Evolutionary conservation across 148 eudicot genomes (phyloP).

Genomic region (Amaranthus hypochondriacus): DNA sequence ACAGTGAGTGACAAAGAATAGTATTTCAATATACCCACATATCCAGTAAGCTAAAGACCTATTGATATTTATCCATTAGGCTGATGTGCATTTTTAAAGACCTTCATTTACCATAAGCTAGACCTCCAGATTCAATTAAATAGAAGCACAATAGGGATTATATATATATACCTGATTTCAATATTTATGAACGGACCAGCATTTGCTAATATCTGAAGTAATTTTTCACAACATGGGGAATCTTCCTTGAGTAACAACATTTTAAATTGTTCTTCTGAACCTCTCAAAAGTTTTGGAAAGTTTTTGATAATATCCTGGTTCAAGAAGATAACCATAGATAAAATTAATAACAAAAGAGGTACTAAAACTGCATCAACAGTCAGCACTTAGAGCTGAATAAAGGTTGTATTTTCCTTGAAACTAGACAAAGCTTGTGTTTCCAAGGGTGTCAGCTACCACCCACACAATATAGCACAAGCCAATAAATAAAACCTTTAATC

Average conservation of each 20-base stretch:
- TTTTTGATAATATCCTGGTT: conserved; percentile 53
- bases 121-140: neutral
- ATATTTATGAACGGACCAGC: conserved; percentile 48
- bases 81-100: neutral
- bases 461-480: neutral
- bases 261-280: conserved; percentile 54
- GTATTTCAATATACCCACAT: too few species aligned
- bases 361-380: neutral
- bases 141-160: neutral
- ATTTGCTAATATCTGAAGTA: conserved; percentile 56
- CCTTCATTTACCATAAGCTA: neutral
- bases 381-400: neutral
- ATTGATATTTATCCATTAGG: too few species aligned
- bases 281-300: conserved; percentile 72
- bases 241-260: conserved; percentile 42
- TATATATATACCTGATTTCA: conserved; percentile 45
- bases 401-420: neutral
- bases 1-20: neutral
- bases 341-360: neutral
- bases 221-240: conserved; percentile 41
- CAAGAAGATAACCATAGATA: conserved; percentile 2
- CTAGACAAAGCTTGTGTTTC: neutral
- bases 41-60: too few species aligned
- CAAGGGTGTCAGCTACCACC: conserved; percentile 4
- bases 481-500: neutral